A percentile compares a stretch with the other conserved stretches of the same genome.
Conservation (phyloP, 208 protist genomes). For the Trichomonas gallinae region DNA sequence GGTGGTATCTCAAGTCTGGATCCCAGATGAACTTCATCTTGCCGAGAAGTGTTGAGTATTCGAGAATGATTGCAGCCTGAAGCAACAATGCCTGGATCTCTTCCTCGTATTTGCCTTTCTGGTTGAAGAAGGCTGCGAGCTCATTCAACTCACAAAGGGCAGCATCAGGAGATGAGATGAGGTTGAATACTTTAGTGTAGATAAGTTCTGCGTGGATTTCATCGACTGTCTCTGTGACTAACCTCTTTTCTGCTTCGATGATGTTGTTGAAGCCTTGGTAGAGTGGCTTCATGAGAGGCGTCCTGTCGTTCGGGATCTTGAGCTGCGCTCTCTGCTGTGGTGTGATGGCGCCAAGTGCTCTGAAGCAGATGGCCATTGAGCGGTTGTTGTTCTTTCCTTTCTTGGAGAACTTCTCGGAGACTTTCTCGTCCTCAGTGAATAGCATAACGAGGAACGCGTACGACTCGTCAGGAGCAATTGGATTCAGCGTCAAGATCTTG, state of each 20-base stretch:
- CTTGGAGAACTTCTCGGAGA: not conserved
- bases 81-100: not conserved
- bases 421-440: not conserved
- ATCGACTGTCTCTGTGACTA: not conserved
- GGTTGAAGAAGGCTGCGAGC: not conserved
- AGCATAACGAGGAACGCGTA: not conserved
- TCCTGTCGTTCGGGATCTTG: not conserved
- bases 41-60: not conserved
- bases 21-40: not conserved
- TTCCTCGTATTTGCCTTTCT: not conserved
- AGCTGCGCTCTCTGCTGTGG: not conserved
- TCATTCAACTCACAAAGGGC: not conserved
- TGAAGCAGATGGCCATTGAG: not conserved
- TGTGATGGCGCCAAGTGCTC: not conserved
- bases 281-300: not conserved
- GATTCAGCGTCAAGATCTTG: not conserved
- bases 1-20: not conserved
- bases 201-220: not conserved
- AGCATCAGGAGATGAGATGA: not conserved
- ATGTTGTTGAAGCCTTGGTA: not conserved
- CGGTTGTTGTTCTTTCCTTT: not conserved
- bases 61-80: not conserved
- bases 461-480: not conserved
- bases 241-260: not conserved
- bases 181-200: not conserved